Evolutionary conservation across 768 basidiomycete genomes (phyloP).

Genomic region (Erythrobasidium yunnanense): DNA sequence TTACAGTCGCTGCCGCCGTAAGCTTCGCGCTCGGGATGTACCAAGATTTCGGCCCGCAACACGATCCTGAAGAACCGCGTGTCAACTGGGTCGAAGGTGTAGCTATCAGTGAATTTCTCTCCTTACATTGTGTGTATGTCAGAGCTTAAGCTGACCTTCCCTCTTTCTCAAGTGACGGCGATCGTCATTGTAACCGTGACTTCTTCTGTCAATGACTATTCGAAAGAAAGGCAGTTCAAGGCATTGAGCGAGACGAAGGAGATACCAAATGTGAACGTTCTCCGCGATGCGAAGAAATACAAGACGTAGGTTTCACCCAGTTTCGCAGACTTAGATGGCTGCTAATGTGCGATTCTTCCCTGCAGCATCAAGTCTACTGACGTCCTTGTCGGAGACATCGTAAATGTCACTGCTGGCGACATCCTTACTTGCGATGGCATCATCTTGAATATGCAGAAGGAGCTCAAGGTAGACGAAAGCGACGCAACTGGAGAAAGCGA

Average conservation of each 20-base stretch:
- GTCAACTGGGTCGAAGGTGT: conserved; percentile 88
- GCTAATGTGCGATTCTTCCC: neutral
- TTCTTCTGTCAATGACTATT: conserved; percentile 73
- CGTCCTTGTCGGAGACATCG: conserved; percentile 24
- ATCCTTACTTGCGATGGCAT: conserved; percentile 22
- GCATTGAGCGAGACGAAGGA: conserved; percentile 84
- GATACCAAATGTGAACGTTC: conserved; percentile 72
- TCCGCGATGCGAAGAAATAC: conserved; percentile 51
- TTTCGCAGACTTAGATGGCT: no score
- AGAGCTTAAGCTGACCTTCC: conserved; percentile 45
- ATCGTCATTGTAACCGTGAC: conserved; percentile 46
- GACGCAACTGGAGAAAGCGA: conserved; percentile 23
- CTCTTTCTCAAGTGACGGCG: conserved; percentile 54
- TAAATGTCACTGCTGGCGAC: conserved; percentile 14
- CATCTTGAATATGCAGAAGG: neutral
- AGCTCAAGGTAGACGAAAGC: conserved; percentile 24
- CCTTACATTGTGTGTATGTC: conserved; percentile 49
- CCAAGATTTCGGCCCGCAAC: conserved; percentile 70
- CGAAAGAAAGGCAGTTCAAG: conserved; percentile 90
- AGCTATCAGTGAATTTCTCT: conserved; percentile 49
- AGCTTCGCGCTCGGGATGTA: conserved; percentile 84
- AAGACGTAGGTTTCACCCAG: conserved; percentile 15
- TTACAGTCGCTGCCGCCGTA: conserved; percentile 71
- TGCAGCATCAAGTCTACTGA: conserved; percentile 15
- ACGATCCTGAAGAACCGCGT: conserved; percentile 51